Conservation (phyloP, 1,284 basidiomycete genomes). For the Sporisorium scitamineum region DNA sequence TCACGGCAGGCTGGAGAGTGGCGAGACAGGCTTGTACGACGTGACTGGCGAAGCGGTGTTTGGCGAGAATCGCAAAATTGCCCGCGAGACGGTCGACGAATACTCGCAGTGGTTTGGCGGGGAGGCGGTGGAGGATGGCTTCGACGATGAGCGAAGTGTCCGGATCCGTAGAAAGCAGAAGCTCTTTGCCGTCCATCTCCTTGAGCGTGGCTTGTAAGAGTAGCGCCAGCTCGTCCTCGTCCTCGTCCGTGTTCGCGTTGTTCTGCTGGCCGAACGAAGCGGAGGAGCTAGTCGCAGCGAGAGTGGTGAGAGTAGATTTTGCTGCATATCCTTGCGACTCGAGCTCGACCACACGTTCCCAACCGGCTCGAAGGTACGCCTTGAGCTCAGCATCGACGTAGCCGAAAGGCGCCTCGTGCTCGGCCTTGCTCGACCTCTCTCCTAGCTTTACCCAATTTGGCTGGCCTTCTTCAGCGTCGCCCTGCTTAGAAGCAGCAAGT, state of each 20-base stretch:
- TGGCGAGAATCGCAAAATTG: constrained; percentile 51
- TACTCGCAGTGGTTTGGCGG: constrained; percentile 57
- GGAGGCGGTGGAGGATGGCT: constrained; percentile 51
- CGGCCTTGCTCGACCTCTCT: constrained; percentile 38
- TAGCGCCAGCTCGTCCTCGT: constrained; percentile 50
- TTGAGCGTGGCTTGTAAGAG: constrained; percentile 63
- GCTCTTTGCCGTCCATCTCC: constrained; percentile 65
- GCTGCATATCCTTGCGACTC: constrained; percentile 30
- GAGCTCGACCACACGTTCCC: constrained; percentile 43
- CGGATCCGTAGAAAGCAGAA: constrained; percentile 63
- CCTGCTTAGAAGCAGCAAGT: neutral
- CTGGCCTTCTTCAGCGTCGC: constrained; percentile 13
- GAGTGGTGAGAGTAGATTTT: constrained; percentile 31
- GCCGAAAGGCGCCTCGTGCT: constrained; percentile 60
- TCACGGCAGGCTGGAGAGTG: constrained; percentile 48
- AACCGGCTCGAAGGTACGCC: constrained; percentile 54
- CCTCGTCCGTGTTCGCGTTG: constrained; percentile 21
- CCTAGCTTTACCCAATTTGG: constrained; percentile 43
- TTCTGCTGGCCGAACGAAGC: constrained; percentile 1
- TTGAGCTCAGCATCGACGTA: constrained; percentile 64
- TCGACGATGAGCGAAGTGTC: constrained; percentile 65
- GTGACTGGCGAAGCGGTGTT: constrained; percentile 67
- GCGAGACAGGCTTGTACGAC: constrained; percentile 56
- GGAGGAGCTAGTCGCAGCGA: constrained; percentile 8
- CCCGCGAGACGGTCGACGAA: constrained; percentile 64